Base-by-base conservation (phyloP, 805 yeast species). In the Grigorovia transvaalensis region DNA sequence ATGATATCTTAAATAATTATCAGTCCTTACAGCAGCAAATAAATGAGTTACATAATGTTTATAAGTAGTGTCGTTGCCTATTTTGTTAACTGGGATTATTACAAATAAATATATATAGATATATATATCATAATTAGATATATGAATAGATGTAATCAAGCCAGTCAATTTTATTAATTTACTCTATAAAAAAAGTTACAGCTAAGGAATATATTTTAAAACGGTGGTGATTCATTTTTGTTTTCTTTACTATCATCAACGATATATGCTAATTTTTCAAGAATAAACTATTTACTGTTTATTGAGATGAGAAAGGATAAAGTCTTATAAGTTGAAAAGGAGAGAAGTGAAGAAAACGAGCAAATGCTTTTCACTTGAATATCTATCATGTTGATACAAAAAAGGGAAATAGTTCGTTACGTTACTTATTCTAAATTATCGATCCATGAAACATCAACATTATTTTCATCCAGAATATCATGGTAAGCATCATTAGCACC, bases 21-120 rank as follows among this genome's bases (percentile, higher is more conserved):
- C 77, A 76, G 59, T 84, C 84, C 9, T 71, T 84, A 47, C 88
- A 84, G 59, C 82, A 75, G 41, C 89, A 84, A 63, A 88, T 84
- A 20, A 85, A 84, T 58, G 73, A 75, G 50, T 69, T 84, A 41
- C 68, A 69, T 43, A 62, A 59, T 41, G 47, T 54, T 3, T 64
- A 64, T 50, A 56, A 56, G 42, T 42, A 20, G 38, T 33, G 38
- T 3, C n/a, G 13, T 43, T 13, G 8, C 38, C 11, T 33, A n/a
- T 33, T 13, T 5, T 33, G 15, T 33, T 33, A 42, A 42, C 13
- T 18, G 9, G 45, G n/a, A 42, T 18, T 30, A 44, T 13, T 27
- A 44, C 33, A n/a, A n/a, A 44, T 18, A 17, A 45, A 20, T 44
- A 23, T 44, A 23, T 23, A 44, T 44, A 29, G 4, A 15, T 44